Base-by-base conservation (phyloP, 2,329 filamentous ascomycete genomes). In the Didymella sp. region DNA sequence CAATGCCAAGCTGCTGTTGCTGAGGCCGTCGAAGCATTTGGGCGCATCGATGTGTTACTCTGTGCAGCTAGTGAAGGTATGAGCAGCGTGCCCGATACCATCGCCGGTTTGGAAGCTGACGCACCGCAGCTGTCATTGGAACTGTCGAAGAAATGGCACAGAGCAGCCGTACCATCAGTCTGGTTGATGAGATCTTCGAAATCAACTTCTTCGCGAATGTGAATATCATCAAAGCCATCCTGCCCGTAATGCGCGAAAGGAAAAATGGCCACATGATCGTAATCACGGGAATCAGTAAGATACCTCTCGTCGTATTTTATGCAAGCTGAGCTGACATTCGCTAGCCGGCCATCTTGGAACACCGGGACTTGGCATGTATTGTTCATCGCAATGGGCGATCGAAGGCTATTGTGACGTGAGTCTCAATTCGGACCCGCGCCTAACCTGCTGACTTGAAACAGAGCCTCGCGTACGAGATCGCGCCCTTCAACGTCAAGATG, bases 401-500 rank as follows among this genome's bases (percentile, higher is more conserved):
- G 95, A 98, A 78, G 95, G 94, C 17, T 97, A 95, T 75, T 97
- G 93, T 78, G 94, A 98, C 78, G 92, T 84, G 69, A 40, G 47
- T 21, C 8, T 38, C 9, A 13, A 24, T 15, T n/a, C 2, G 6
- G 5, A 9, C 15, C 4, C 35, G 19, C 2, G 15, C 11, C 15
- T 19, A n/a, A 11, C 25, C 15, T 6, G 21, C 28, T 51, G 22
- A 49, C 19, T 5, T 8, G 8, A 2, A 24, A 2, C 59, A 84
- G 81, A 87, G 91, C 58, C 83, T 99, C 22, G 93, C 94, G 1
- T 99, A 97, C 77, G 95, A 99, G 77, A 90, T 99, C 62, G 77
- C 94, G 0, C 95, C 95, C 0, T 98, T 98, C 81, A 97, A 97
- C 78, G 87, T 98, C 79, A 96, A 94, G 76, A 86, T 98, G 76